A percentile compares a stretch with the other conserved stretches of the same genome.
Conservation (phyloP, 192 early-diverging fungal species). For the Mortierella antarctica region DNA sequence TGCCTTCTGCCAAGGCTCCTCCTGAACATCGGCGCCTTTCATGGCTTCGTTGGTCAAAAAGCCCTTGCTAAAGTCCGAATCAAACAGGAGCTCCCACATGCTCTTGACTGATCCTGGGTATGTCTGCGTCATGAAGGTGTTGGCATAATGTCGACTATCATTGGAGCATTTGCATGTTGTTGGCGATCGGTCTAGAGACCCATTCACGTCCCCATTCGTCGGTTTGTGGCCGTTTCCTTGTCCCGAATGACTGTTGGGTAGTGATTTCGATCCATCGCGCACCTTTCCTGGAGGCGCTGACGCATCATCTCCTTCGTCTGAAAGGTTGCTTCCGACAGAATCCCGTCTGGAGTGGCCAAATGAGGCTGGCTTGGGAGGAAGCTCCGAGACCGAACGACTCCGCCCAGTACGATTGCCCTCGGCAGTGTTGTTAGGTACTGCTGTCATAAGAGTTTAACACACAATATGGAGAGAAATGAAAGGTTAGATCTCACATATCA, state of each 20-base stretch:
- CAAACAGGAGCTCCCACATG: slow-evolving; percentile 67
- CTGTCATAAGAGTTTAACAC: too few species aligned
- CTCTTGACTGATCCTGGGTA: slow-evolving; percentile 59
- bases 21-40: slow-evolving; percentile 58
- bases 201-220: background rate
- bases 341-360: slow-evolving; percentile 19
- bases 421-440: too few species aligned
- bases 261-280: background rate
- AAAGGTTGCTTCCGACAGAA: background rate
- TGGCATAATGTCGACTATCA: slow-evolving; percentile 58
- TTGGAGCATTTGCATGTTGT: slow-evolving; percentile 62
- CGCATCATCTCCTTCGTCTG: background rate
- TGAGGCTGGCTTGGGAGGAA: slow-evolving; percentile 19
- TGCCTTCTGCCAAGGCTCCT: slow-evolving; percentile 18
- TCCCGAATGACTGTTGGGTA: background rate
- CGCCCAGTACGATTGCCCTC: slow-evolving; percentile 10
- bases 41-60: slow-evolving; percentile 59
- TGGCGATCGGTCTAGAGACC: slow-evolving; percentile 1
- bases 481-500: too few species aligned
- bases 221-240: background rate
- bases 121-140: slow-evolving; percentile 55
- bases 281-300: background rate
- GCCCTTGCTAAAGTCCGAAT: slow-evolving; percentile 55
- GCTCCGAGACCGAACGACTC: slow-evolving; percentile 35
- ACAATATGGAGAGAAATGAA: too few species aligned